Base-by-base conservation (phyloP, 805 yeast species). In the Ogataea haglerorum region DNA sequence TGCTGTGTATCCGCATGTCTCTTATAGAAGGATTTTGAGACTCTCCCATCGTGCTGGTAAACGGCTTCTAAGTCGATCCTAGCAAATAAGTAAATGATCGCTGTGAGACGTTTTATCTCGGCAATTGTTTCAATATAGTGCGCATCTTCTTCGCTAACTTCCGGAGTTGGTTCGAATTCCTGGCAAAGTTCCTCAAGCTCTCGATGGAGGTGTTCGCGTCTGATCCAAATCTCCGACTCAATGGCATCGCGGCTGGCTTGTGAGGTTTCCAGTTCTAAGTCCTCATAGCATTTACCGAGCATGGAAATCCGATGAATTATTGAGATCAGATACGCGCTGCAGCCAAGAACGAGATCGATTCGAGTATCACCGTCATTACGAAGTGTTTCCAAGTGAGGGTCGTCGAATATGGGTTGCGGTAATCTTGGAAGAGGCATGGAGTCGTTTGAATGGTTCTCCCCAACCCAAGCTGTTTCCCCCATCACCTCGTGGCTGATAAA, bases 391-490 rank as follows among this genome's bases (percentile, higher is more conserved):
- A 60, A 51, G 34, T 52, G 57, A 17, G 60, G 58, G 36, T 60
- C 63, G 24, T 61, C 65, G 25, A 23, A 45, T 4, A 34, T 27
- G 13, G 21, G 29, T 15, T 26, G 29, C 15, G 29, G 29, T 26
- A 26, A 7, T 26, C 29, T 13, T 8, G 29, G 29, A 13, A 26
- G 29, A 26, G 15, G 15, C 15, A 15, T 45, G 12, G 44, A 31
- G 9, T 39, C 17, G 19, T 28, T 24, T 7, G 40, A 31, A 13
- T 38, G 12, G 17, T 34, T 40, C 23, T 57, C 58, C 30, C 52
- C 49, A 14, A 54, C 52, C 70, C 69, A 66, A 2, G 68, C 69
- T 0, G 73, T 68, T 34, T 66, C 69, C 3, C 71, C 69, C 70
- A 69, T 64, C 2, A 69, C 66, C 42, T 69, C 74, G 46, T 69